Evolutionary conservation across 2,329 filamentous ascomycete species (phyloP), one percentile per base, ranked within the genome.

Genomic region (Ustilaginoidea virens): DNA sequence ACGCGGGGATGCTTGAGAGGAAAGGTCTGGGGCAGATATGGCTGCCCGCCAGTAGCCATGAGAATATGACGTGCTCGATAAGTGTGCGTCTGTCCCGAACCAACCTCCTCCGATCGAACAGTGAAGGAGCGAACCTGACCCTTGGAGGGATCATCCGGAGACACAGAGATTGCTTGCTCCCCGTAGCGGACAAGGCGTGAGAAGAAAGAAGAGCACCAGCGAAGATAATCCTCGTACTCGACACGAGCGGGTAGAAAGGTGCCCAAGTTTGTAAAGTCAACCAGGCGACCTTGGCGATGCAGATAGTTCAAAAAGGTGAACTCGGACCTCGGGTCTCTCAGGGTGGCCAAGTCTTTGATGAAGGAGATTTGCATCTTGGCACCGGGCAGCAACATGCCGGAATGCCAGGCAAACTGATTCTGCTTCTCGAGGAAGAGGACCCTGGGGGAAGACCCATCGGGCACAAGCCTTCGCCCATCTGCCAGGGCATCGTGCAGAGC

Each of bases 351-450:
- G 49, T 96, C 87, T 59, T 96, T 96, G 58, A 96, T 69, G 60
- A 93, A 96, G 7, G 82, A 92, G 42, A 96, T 96, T 51, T 96
- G 87, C 87, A 96, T 96, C 57, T 80, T 85, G 29, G 86, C 81
- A 5, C 85, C 86, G 0, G 85, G 82, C 3, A 96, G 69, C 34
- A 94, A 72, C 87, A 96, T 96, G 34, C 87, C 87, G 1, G 83
- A 75, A 53, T 96, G 87, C 87, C 87, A 96, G 33, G 80, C 73
- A 47, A 96, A 96, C 27, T 66, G 59, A 18, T 62, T 47, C 55
- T 96, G 87, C 52, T 80, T 79, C 60, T 96, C 87, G 15, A 96
- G 56, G 54, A 94, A 96, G 25, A 81, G 67, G 4, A 92, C 74
- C 48, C 80, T 83, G 27, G 82, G 80, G 5, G 57, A 29, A 19